phyloP scores from a whole-genome alignment of 176 grass and related monocot genomes.

The Musa itinerans region DNA sequence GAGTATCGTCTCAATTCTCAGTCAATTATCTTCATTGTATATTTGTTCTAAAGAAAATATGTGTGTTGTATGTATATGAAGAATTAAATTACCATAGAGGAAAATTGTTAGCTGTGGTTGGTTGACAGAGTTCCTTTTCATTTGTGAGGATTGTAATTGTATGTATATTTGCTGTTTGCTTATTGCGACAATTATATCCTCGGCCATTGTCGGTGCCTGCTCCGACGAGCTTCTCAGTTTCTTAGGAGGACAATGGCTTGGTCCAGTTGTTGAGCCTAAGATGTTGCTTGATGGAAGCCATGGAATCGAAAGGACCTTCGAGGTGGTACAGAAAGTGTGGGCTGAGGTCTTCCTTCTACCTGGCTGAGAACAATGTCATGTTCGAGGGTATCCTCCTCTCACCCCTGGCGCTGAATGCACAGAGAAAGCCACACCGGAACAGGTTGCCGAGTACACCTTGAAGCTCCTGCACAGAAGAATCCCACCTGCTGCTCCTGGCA shows the following conservation, averaged over 20 bases:
- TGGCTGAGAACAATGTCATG: constrained; percentile 49
- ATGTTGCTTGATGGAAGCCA: constrained; percentile 82
- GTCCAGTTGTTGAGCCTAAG: constrained; percentile 90
- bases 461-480: constrained; percentile 90
- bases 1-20: no score
- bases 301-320: constrained; percentile 66
- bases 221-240: no score
- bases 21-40: no score
- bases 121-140: no score
- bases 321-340: constrained; percentile 76
- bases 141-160: no score
- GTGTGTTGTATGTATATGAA: no score
- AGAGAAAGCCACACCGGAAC: constrained; percentile 59
- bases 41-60: no score
- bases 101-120: no score
- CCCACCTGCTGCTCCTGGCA: constrained; percentile 74
- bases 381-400: constrained; percentile 80
- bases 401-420: constrained; percentile 80
- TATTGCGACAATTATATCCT: no score
- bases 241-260: constrained; percentile 53
- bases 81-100: no score
- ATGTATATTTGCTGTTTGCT: no score
- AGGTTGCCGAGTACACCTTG: constrained; percentile 67
- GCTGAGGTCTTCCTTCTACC: constrained; percentile 53
- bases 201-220: no score